A percentile compares a stretch with the other conserved stretches of the same genome.
phyloP scores from a whole-genome alignment of 176 grass and related monocot species.

The Carex myosuroides region DNA sequence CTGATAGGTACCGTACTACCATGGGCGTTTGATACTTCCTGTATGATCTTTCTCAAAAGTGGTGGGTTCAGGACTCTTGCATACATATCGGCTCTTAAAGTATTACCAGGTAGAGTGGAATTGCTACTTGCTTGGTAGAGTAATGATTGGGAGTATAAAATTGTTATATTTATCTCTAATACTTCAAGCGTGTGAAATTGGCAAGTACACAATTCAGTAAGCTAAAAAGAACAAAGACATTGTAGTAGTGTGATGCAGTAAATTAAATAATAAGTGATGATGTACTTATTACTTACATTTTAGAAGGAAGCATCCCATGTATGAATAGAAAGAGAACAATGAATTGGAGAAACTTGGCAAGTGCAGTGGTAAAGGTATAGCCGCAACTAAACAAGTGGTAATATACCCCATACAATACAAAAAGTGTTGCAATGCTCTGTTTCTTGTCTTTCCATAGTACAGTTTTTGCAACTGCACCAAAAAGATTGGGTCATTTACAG shows the following conservation, averaged over 20 bases:
- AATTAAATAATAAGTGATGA: background rate
- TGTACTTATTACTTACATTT: constrained; percentile 42
- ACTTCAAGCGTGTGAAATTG: background rate
- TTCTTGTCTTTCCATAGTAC: constrained; percentile 93
- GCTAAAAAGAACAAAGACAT: background rate
- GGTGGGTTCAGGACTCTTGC: background rate
- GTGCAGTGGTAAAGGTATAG: constrained; percentile 81
- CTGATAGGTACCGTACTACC: background rate
- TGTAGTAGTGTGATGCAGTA: background rate
- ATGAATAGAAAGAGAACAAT: constrained; percentile 76
- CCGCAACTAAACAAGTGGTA: constrained; percentile 92
- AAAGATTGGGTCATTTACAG: background rate
- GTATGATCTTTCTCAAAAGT: background rate
- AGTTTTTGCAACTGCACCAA: constrained; percentile 78
- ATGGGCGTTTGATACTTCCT: background rate
- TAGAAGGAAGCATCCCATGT: constrained; percentile 69
- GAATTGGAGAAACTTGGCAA: constrained; percentile 74
- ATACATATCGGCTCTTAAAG: background rate
- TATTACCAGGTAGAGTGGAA: background rate
- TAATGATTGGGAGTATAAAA: background rate
- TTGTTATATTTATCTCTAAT: background rate
- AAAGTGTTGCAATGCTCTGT: constrained; percentile 55
- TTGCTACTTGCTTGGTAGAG: background rate
- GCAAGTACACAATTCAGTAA: background rate
- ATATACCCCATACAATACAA: constrained; percentile 65